Percentiles rank a stretch among this genome's conserved stretches.
phyloP scores from a whole-genome alignment of 2,329 filamentous ascomycete genomes.

The Dactylellina sp. region DNA sequence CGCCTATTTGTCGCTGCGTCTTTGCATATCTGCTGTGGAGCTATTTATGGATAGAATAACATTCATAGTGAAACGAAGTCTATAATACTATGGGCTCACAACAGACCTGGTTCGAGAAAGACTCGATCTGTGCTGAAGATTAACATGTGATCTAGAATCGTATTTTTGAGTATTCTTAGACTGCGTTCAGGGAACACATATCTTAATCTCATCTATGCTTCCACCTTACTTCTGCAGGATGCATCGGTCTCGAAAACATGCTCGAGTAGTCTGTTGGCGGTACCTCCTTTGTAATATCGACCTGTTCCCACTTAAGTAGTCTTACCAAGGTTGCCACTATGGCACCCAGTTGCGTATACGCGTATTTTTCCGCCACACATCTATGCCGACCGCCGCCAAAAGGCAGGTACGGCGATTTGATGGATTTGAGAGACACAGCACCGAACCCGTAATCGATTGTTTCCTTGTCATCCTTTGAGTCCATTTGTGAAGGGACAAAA shows the following conservation, averaged over 20 bases:
- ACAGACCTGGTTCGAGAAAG: too few species aligned
- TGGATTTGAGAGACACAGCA: slow-evolving; percentile 86
- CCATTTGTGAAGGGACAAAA: slow-evolving; percentile 65
- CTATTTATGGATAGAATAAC: too few species aligned
- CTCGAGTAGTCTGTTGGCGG: slow-evolving; percentile 77
- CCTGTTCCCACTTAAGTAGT: slow-evolving; percentile 81
- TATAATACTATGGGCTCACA: too few species aligned
- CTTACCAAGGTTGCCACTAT: slow-evolving; percentile 82
- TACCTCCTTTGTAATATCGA: slow-evolving; percentile 76
- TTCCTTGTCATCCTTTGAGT: slow-evolving; percentile 72
- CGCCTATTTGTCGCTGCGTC: too few species aligned
- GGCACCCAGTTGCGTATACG: slow-evolving; percentile 89
- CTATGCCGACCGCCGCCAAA: slow-evolving; percentile 93
- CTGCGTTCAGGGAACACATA: too few species aligned
- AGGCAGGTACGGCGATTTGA: slow-evolving; percentile 85
- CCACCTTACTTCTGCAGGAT: slow-evolving; percentile 79
- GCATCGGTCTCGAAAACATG: slow-evolving; percentile 78
- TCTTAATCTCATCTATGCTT: slow-evolving; percentile 38
- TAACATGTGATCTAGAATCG: too few species aligned
- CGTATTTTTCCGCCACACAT: slow-evolving; percentile 97
- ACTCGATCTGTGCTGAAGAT: too few species aligned
- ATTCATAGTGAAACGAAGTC: too few species aligned
- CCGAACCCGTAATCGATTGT: slow-evolving; percentile 95
- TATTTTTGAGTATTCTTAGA: too few species aligned
- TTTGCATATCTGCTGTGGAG: too few species aligned